phyloP scores from a whole-genome alignment of 2,329 filamentous ascomycete genomes.

The Verruconis gallopava region DNA sequence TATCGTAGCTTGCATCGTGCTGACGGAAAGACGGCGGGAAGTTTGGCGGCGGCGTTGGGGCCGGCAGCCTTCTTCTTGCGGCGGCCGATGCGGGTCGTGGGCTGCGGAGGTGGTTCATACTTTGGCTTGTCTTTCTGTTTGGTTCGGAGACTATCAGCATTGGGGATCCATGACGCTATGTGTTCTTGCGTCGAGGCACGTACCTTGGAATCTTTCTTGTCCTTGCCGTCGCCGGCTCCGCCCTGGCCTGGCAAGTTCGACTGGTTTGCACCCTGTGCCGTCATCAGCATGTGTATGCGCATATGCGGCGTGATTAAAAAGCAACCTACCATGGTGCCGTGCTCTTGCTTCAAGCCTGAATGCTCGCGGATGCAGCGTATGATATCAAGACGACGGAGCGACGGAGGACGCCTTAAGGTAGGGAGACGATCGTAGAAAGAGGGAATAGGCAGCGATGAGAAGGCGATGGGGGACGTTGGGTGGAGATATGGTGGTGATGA shows the following conservation, averaged over 20 bases:
- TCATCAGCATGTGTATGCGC: conserved; percentile 1
- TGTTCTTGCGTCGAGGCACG: conserved; percentile 10
- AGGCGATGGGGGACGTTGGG: not conserved
- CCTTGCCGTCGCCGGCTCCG: conserved; percentile 57
- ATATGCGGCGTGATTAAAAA: not conserved
- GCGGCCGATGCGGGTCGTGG: conserved; percentile 89
- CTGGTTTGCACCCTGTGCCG: conserved; percentile 61
- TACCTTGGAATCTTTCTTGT: conserved; percentile 66
- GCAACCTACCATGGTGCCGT: conserved; percentile 6
- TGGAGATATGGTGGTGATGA: not conserved
- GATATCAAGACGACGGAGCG: no score
- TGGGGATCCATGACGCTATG: not conserved
- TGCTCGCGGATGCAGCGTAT: no score
- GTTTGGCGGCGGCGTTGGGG: conserved; percentile 86
- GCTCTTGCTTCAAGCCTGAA: no score
- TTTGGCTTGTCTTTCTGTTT: conserved; percentile 96
- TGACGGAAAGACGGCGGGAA: conserved; percentile 86
- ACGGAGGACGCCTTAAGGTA: not conserved
- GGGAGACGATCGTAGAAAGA: not conserved
- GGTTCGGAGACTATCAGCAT: no score
- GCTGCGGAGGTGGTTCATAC: conserved; percentile 96
- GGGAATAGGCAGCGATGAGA: not conserved
- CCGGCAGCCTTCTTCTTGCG: conserved; percentile 97
- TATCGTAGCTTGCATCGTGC: conserved; percentile 96
- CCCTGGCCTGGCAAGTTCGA: conserved; percentile 61